Conservation (phyloP, 2,329 filamentous ascomycete genomes). For the Ophiocordyceps sinensis region DNA sequence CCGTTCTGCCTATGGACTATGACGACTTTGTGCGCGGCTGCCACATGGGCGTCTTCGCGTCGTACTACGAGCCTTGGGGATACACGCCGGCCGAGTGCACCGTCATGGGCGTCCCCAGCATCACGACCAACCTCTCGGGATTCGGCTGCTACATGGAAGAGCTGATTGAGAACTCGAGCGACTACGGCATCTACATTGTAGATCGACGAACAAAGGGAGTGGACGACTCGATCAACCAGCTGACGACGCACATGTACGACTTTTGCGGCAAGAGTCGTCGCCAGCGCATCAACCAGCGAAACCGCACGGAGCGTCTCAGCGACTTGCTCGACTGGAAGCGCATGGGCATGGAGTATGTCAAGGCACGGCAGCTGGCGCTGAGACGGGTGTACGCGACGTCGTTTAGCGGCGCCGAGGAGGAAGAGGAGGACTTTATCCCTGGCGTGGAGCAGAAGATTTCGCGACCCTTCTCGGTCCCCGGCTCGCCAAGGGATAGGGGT, state of each 20-base stretch:
- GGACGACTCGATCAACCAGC: conserved; percentile 93
- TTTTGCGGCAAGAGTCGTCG: conserved; percentile 87
- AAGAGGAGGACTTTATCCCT: conserved; percentile 80
- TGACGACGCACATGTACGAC: conserved; percentile 77
- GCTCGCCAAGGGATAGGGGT: conserved; percentile 75
- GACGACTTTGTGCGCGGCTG: conserved; percentile 97
- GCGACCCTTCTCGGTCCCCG: conserved; percentile 82
- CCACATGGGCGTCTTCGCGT: conserved; percentile 88
- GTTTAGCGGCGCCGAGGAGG: conserved; percentile 67
- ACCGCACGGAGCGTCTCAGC: conserved; percentile 86
- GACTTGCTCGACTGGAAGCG: conserved; percentile 97
- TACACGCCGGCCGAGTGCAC: conserved; percentile 98
- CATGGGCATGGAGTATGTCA: conserved; percentile 99
- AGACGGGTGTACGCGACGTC: conserved; percentile 81
- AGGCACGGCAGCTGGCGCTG: conserved; percentile 84
- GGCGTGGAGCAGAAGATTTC: conserved; percentile 92
- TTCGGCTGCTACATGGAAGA: conserved; percentile 99
- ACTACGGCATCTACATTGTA: conserved; percentile 98
- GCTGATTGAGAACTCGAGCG: conserved; percentile 90
- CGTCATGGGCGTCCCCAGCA: conserved; percentile 96
- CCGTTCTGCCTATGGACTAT: conserved; percentile 88
- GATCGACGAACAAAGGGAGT: conserved; percentile 91
- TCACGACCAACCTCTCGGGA: conserved; percentile 93
- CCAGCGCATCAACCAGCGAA: conserved; percentile 97
- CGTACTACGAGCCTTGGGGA: conserved; percentile 98